Evolutionary conservation across 192 early-diverging fungal genomes (phyloP), one percentile per base, ranked within the genome.

Genomic region (Chytriomyces hyalinus): DNA sequence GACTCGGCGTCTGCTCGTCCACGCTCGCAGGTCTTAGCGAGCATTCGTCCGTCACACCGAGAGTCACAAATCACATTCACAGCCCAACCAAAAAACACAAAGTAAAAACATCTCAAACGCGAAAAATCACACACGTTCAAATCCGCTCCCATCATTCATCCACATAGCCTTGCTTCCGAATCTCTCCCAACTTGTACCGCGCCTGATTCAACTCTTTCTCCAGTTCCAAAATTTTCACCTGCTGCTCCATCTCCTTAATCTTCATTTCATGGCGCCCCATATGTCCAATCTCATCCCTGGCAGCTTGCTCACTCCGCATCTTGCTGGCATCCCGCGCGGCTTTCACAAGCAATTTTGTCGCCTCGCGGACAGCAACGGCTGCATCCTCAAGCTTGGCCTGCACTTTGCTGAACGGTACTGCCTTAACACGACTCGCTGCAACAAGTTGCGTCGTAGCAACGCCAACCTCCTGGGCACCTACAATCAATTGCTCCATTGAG

Each of bases 401-500:
- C 3, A 94, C 95, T 80, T 94, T 94, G 63, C 92, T 93, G 89
- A 95, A 93, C 72, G 93, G 92, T 70, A 92, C 88, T 9, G 96
- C 91, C 86, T 99, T 98, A 67, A 99, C 97, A 46, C 96, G 88
- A 3, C 96, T 94, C 6, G 97, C 97, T 0, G 97, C 95, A 10
- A 98, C 97, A 26, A 99, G 83, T 84, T 97, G 96, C 10, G 96
- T 97, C 0, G 97, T 99, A 3, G 96, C 94, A 0, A 97, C 97
- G 6, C 93, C 92, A 0, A 99, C 96, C 75, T 99, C 96, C 77
- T 95, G 94, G 15, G 96, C 95, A 5, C 96, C 97, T n/a, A 99
- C 97, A 61, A 98, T 93, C 49, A 99, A 86, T 78, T 99, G 95
- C 85, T 98, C 96, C 68, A 97, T 86, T 60, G 91, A 92, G 71